Base-by-base conservation (phyloP, 495 filamentous ascomycete genomes). In the Rhizodiscina lignyota region DNA sequence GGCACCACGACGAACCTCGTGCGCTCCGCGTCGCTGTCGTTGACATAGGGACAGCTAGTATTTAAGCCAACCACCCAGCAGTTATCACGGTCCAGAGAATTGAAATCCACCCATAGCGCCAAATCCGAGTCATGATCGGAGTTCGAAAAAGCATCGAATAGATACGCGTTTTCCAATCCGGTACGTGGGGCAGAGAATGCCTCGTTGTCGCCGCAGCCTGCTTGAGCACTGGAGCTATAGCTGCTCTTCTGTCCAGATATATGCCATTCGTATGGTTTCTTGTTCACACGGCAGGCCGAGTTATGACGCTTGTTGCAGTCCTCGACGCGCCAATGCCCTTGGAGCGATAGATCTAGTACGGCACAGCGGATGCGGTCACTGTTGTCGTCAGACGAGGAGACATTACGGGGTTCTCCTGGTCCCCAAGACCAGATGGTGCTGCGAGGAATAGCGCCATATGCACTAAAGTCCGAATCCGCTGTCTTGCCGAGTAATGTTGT, bases 1-100 rank as follows among this genome's bases (percentile, higher is more conserved):
- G 72, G 64, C 39, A 77, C 67, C n/a, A 76, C 45, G 4, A 79
- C 64, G 15, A 60, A 57, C 18, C 53, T 51, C 37, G 45, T 50
- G 22, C 60, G 50, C 18, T 65, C 42, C 21, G 56, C 41, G 20
- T 60, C 52, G 8, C 55, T 49, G 23, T 54, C 45, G 6, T 54
- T 34, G 0, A 35, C 45, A 46, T 77, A 79, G 4, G 69, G 70
- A 54, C 74, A 79, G 0, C 41, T 58, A 1, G 58, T 51, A 30
- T 64, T 62, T 12, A 61, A 63, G 17, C 66, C 64, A 0, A 53
- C 47, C 8, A 72, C 64, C 74, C 74, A 79, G 49, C 74, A 79
- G 1, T 57, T 59, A 12, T 54, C 47, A 2, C 60, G 39, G 48
- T 72, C 60, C 4, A 73, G 51, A 5, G 58, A 61, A 39, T 79